Conservation (phyloP, 1,284 basidiomycete genomes). For the Porodaedalea pini region DNA sequence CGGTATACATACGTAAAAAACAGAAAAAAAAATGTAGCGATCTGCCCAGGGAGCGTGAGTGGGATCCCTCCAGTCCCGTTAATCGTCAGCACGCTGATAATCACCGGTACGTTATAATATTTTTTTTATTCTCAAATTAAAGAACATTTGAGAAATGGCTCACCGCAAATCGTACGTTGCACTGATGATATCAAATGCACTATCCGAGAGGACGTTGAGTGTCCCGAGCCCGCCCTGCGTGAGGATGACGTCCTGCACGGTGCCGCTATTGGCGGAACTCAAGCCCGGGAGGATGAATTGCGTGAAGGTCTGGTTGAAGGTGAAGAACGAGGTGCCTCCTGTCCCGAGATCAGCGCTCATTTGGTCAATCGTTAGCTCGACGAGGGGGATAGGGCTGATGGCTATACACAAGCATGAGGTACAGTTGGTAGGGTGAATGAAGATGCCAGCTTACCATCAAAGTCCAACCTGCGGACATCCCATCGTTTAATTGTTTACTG, state of each 20-base stretch:
- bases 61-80: conserved; percentile 17
- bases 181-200: conserved; percentile 6
- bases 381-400: conserved; percentile 8
- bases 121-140: background rate
- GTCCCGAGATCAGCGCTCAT: conserved; percentile 8
- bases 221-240: conserved; percentile 52
- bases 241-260: conserved; percentile 51
- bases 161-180: conserved; percentile 10
- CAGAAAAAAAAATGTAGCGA: no score
- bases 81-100: conserved; percentile 8
- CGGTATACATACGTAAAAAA: no score
- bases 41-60: conserved; percentile 3
- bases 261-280: conserved; percentile 53
- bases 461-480: conserved; percentile 6
- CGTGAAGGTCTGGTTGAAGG: conserved; percentile 40
- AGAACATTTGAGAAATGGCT: background rate
- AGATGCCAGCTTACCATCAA: conserved; percentile 8
- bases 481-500: background rate
- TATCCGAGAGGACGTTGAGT: conserved; percentile 38
- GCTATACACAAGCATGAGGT: background rate
- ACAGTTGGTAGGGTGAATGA: background rate
- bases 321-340: conserved; percentile 13
- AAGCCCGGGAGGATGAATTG: conserved; percentile 54
- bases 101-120: background rate
- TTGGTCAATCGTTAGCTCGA: conserved; percentile 15